Evolutionary conservation across 768 basidiomycete species (phyloP).

Genomic region (Pulveroboletus sp.): DNA sequence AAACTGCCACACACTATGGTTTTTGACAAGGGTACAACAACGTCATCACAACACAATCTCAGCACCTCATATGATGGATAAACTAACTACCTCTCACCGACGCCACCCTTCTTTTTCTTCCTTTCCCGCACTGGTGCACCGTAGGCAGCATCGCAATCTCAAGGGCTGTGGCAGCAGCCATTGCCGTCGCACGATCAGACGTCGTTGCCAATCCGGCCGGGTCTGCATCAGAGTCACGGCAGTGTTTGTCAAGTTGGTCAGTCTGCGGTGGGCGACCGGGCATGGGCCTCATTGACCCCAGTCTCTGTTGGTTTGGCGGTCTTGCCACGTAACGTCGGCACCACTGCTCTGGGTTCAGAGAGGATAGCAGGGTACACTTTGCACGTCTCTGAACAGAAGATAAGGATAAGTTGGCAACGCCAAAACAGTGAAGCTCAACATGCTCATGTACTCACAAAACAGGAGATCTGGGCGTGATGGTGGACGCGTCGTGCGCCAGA

Average conservation of each 20-base stretch:
- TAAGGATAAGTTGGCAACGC: no score
- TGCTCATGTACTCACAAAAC: slow-evolving; percentile 69
- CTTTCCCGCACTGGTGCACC: slow-evolving; percentile 18
- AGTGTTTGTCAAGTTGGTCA: slow-evolving; percentile 18
- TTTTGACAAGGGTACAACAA: no score
- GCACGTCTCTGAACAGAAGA: slow-evolving; percentile 57
- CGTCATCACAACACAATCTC: no score
- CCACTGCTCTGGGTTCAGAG: slow-evolving; percentile 66
- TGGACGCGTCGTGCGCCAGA: slow-evolving; percentile 56
- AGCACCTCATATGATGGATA: no score
- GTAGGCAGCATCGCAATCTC: not conserved
- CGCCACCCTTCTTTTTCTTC: slow-evolving; percentile 14
- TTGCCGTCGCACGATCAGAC: not conserved
- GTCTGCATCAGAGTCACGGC: slow-evolving; percentile 15
- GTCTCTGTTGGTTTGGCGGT: not conserved
- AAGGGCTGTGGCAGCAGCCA: no score
- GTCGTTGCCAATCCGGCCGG: not conserved
- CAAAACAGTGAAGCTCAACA: not conserved
- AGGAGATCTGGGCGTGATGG: slow-evolving; percentile 60
- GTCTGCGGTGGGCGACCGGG: not conserved
- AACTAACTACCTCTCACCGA: slow-evolving; percentile 1
- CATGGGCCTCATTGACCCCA: not conserved
- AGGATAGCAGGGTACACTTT: slow-evolving; percentile 76
- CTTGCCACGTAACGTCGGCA: slow-evolving; percentile 35
- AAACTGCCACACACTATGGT: no score